Conservation (phyloP, 208 protist genomes). For the Trypanosoma boissoni region DNA sequence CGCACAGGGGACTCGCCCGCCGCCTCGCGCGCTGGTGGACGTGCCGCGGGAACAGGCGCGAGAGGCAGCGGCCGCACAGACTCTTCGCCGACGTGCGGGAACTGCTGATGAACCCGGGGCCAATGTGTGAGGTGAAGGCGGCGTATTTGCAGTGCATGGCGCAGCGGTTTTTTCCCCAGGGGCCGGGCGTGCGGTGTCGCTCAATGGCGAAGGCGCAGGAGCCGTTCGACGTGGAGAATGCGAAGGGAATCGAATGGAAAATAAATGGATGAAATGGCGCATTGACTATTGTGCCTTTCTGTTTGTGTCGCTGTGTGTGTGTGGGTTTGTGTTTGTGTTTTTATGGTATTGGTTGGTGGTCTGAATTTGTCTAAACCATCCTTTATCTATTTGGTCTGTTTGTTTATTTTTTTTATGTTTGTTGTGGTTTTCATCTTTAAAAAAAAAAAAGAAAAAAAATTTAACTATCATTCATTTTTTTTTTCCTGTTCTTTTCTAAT, state of each 20-base stretch:
- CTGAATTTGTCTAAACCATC: no score
- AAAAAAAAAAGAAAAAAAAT: neutral
- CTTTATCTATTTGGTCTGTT: neutral
- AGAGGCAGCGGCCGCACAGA: constrained; percentile 10
- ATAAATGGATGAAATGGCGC: no score
- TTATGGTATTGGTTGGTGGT: neutral
- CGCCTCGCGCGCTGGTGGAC: no score
- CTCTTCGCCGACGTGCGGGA: constrained; percentile 21
- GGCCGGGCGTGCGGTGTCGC: no score
- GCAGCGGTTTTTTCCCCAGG: constrained; percentile 22
- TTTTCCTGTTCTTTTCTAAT: constrained; percentile 10
- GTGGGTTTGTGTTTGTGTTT: constrained; percentile 7
- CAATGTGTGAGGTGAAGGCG: constrained; percentile 23
- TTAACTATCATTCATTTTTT: neutral
- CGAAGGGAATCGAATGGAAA: no score
- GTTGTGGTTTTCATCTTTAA: neutral
- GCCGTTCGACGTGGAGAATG: neutral
- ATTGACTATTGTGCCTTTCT: no score
- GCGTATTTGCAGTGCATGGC: constrained; percentile 22
- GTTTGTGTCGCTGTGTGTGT: no score
- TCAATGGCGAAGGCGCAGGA: neutral
- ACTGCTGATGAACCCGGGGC: constrained; percentile 17
- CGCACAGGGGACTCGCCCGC: no score
- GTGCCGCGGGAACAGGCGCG: neutral
- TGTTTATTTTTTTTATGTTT: constrained; percentile 10